These are phyloP conservation scores for Gaillardinia entomophila DNA, from an alignment of 805 yeast genomes.

Conservation along the genomic window DNA sequence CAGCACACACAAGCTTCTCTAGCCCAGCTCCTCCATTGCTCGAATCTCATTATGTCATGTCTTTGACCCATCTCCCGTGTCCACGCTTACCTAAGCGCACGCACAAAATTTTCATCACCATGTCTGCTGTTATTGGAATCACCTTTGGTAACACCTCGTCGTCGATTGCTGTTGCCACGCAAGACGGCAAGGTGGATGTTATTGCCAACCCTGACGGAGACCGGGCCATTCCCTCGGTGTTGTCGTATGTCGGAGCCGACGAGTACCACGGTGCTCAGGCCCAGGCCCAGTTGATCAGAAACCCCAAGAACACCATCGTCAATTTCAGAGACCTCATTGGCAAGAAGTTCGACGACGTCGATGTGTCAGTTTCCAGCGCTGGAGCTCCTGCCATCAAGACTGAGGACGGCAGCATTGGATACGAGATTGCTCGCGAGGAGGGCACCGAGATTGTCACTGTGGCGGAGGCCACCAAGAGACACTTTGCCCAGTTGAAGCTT, in stretches of 20 bases:
- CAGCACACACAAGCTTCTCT: no score
- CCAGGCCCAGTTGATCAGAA: conserved; percentile 83
- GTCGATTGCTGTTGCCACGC: conserved; percentile 80
- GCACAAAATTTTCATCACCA: no score
- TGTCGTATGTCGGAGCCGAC: conserved; percentile 88
- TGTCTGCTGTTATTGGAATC: conserved; percentile 74
- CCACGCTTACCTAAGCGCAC: no score
- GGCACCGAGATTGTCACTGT: conserved; percentile 56
- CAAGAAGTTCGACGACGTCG: conserved; percentile 61
- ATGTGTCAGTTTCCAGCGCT: conserved; percentile 54
- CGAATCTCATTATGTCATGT: no score
- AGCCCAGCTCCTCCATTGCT: no score
- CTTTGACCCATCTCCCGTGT: no score
- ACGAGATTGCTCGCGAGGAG: conserved; percentile 48
- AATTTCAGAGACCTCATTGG: conserved; percentile 95
- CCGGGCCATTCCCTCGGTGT: conserved; percentile 88
- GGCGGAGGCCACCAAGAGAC: conserved; percentile 78
- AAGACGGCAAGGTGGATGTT: conserved; percentile 91
- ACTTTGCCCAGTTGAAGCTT: conserved; percentile 68
- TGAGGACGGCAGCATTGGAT: conserved; percentile 62
- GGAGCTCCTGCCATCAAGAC: conserved; percentile 59
- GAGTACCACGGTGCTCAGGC: conserved; percentile 99
- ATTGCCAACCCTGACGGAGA: conserved; percentile 99
- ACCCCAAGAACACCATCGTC: conserved; percentile 77
- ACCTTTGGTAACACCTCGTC: conserved; percentile 96